These are phyloP conservation scores for Cordyceps pruinosa DNA, from an alignment of 2,329 filamentous ascomycete genomes.

Conservation along the genomic window DNA sequence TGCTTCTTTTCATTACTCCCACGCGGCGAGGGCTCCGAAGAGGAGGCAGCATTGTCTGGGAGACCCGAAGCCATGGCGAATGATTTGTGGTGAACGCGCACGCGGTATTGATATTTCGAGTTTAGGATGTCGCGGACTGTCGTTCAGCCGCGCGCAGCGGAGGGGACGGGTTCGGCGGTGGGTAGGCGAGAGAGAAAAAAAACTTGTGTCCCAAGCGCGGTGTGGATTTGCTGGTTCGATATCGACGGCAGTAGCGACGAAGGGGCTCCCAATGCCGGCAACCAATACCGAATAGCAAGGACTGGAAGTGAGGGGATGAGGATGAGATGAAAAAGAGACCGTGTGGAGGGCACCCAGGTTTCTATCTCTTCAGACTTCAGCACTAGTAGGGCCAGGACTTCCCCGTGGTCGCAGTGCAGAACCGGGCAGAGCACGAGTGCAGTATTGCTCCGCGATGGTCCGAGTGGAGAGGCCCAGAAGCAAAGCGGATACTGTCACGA, in stretches of 20 bases:
- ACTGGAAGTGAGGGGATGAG: neutral
- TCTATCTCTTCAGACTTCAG: slow-evolving; percentile 8
- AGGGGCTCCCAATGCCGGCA: slow-evolving; percentile 1
- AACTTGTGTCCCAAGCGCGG: neutral
- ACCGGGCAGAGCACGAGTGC: neutral
- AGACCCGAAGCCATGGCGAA: slow-evolving; percentile 1
- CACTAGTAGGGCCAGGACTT: neutral
- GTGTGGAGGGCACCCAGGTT: slow-evolving; percentile 5
- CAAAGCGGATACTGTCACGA: slow-evolving; percentile 13
- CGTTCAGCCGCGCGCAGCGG: neutral
- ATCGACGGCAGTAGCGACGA: slow-evolving; percentile 6
- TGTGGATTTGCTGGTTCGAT: neutral
- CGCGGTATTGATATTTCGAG: neutral
- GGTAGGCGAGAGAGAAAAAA: neutral
- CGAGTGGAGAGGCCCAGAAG: slow-evolving; percentile 11
- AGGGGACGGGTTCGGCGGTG: neutral
- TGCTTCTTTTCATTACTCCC: slow-evolving; percentile 9
- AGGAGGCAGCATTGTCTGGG: slow-evolving; percentile 1
- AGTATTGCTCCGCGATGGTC: slow-evolving; percentile 12
- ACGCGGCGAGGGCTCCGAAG: slow-evolving; percentile 1
- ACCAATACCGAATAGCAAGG: slow-evolving; percentile 3
- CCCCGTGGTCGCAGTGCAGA: slow-evolving; percentile 7
- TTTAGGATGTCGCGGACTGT: neutral
- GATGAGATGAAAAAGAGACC: neutral
- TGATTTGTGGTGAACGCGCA: neutral